Base-by-base conservation (phyloP, 768 basidiomycete species). In the Termitomyces sp. region DNA sequence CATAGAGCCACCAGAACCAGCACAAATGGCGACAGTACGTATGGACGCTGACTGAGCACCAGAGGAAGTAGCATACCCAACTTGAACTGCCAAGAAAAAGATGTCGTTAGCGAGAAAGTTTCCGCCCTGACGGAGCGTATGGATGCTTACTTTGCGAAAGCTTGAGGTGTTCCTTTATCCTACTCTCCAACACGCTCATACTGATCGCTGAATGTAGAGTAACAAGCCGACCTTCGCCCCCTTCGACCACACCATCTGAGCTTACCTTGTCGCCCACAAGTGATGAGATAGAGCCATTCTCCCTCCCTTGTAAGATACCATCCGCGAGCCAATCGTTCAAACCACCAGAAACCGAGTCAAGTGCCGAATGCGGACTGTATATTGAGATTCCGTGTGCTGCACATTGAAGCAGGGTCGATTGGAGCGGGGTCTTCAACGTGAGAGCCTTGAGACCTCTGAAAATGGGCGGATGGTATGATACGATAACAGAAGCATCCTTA, bases 291-390 rank as follows among this genome's bases (percentile, higher is more conserved):
- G 69, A 65, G 53, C 76, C 77, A 64, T 74, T 69, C 42, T 70
- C 76, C 46, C 67, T 71, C 17, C 63, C 73, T 52, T 73, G 76
- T 63, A 84, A 73, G 38, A 83, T 70, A 40, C 81, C 84, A 71
- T 77, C 69, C 1, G 86, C 90, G 15, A 95, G 82, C 91, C 92
- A 97, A 74, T 96, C 94, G 69, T 96, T 97, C 57, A 96, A 84
- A 0, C 96, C 96, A 5, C 84, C 91, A 66, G 83, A 81, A 1
- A 91, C 86, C n/a, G 81, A 81, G 74, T 98, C 96, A 17, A 97
- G 81, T 0, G 93, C 85, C 0, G 91, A 93, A 74, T 98, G 96
- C 2, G 96, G 94, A 45, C 83, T 83, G 76, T 91, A 96, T 5
- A 98, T 82, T 1, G 89, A 90, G 59, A 98, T 88, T 0, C 95